A percentile compares a stretch with the other conserved stretches of the same genome.
These are phyloP conservation scores for Austroboletus rostrupii DNA, from an alignment of 1,284 basidiomycete genomes.

Conservation along the genomic window DNA sequence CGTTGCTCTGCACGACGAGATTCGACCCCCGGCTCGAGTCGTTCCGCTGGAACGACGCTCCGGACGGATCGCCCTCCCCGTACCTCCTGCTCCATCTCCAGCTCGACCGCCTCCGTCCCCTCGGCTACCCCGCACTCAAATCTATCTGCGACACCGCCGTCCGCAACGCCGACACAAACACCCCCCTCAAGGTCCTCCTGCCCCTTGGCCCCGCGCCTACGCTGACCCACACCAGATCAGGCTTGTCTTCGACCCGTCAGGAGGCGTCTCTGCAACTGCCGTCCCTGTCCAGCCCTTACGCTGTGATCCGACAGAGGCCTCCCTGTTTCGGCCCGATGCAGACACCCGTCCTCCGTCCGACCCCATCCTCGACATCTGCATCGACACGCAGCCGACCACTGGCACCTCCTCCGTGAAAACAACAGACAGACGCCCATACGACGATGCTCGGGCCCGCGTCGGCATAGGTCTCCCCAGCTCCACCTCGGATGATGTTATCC, in stretches of 20 bases:
- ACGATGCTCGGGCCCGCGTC: constrained; percentile 54
- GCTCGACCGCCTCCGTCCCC: constrained; percentile 47
- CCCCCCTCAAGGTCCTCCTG: constrained; percentile 35
- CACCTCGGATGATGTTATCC: constrained; percentile 52
- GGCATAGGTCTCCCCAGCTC: constrained; percentile 28
- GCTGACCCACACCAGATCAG: constrained; percentile 44
- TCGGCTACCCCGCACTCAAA: constrained; percentile 40
- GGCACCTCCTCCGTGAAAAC: constrained; percentile 62
- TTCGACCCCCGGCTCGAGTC: constrained; percentile 50
- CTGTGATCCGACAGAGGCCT: constrained; percentile 42
- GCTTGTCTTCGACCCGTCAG: constrained; percentile 45
- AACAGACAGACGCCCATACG: constrained; percentile 55
- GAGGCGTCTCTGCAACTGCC: constrained; percentile 42
- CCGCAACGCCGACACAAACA: constrained; percentile 17
- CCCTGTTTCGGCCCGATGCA: constrained; percentile 35
- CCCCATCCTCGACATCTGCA: constrained; percentile 38
- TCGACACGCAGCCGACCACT: constrained; percentile 53
- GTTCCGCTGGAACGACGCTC: constrained; percentile 53
- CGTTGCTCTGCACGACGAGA: constrained; percentile 30
- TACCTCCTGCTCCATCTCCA: constrained; percentile 61
- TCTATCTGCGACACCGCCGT: constrained; percentile 43
- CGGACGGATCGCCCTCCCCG: constrained; percentile 43
- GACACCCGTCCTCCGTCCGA: constrained; percentile 25
- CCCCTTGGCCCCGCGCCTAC: neutral
- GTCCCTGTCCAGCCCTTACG: constrained; percentile 36